Base-by-base conservation (phyloP, 176 grass and related monocot species). In the Aegilops sharonensis region DNA sequence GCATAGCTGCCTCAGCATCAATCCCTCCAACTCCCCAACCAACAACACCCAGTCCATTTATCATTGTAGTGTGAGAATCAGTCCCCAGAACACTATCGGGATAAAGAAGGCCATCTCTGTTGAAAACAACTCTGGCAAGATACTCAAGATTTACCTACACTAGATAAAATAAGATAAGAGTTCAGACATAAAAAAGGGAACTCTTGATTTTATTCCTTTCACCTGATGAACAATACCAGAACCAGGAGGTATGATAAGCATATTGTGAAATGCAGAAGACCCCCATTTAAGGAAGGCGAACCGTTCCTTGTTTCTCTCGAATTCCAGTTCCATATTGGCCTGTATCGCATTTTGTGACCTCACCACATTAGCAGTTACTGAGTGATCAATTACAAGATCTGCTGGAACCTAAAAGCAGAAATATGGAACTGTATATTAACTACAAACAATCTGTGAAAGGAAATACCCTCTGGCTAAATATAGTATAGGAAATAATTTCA, bases 191-290 rank as follows among this genome's bases (percentile, higher is more conserved):
- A 54, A 85, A 68, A 78, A 52, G 18, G 45, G 64, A 67, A 25
- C 14, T 8, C 3, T n/a, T 20, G 21, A 61, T 6, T 3, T 11
- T 29, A 34, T 48, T 18, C 30, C 54, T 52, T 61, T 40, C 76
- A 96, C 94, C 87, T 93, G 91, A 83, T 96, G 94, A 72, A 93
- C 89, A 82, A 96, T 96, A 30, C 91, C 87, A 68, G 89, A 90
- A 79, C 91, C 89, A 35, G 91, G 87, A 71, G 94, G 89, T 77
- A 76, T 52, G 68, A 96, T 77, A 79, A 93, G 87, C 89, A 96
- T 91, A 71, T 93, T 93, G 17, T 81, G 87, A 78, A 96, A 96
- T 37, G 91, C 89, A 75, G 85, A 91, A 61, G 89, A 93, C 25
- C 40, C 89, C 94, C 94, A 96, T 78, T 93, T 90, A 15, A 97